Evolutionary conservation across 108 stramenopile genomes (phyloP).

Genomic region (Nitzschia sp.): DNA sequence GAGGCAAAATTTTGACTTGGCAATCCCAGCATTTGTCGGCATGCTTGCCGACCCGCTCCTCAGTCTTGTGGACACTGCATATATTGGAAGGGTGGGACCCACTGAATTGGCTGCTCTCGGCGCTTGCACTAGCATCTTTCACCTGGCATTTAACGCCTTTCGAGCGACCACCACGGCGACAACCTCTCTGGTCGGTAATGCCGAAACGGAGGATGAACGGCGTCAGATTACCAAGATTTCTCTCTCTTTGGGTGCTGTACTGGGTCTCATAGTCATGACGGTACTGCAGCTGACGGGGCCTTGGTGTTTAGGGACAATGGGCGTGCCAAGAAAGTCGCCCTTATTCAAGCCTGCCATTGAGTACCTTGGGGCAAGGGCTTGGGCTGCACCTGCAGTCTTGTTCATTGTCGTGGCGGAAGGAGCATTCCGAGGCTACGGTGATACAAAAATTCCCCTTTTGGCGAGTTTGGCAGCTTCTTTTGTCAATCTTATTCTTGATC

Average conservation of each 20-base stretch:
- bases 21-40: conserved; percentile 60
- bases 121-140: conserved; percentile 81
- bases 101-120: conserved; percentile 72
- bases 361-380: conserved; percentile 58
- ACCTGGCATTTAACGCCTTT: conserved; percentile 82
- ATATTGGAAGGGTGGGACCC: conserved; percentile 58
- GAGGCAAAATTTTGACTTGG: conserved; percentile 32
- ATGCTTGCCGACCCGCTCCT: conserved; percentile 81
- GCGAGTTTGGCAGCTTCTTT: conserved; percentile 56
- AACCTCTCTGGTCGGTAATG: conserved; percentile 58
- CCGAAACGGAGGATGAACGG: conserved; percentile 22
- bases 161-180: conserved; percentile 73
- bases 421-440: conserved; percentile 72
- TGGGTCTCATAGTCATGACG: conserved; percentile 41
- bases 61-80: conserved; percentile 81
- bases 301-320: conserved; percentile 64
- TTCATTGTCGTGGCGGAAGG: conserved; percentile 72
- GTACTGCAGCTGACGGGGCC: conserved; percentile 30
- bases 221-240: conserved; percentile 37
- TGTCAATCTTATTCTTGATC: conserved; percentile 75
- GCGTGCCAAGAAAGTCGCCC: conserved; percentile 35
- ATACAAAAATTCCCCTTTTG: conserved; percentile 69
- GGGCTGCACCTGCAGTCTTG: conserved; percentile 74
- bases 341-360: conserved; percentile 44
- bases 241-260: conserved; percentile 37